Conservation (phyloP, 129 eudicot species). For the Logfia minima region DNA sequence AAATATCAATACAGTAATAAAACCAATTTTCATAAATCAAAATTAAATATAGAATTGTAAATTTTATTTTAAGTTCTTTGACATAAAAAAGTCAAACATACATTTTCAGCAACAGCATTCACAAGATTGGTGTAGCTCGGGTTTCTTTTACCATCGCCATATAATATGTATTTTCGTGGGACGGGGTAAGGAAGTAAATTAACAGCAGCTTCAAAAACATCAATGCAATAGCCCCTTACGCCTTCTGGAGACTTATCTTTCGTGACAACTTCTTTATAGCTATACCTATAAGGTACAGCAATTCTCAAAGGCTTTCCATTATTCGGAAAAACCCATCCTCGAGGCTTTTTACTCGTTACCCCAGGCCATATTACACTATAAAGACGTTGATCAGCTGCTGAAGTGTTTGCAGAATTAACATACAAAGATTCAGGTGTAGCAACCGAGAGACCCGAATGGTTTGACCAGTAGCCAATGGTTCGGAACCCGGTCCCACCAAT, state of each 20-base stretch:
- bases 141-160: conserved; percentile 76
- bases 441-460: conserved; percentile 71
- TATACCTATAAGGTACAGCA: conserved; percentile 80
- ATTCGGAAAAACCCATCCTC: conserved; percentile 96
- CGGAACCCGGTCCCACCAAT: conserved; percentile 67
- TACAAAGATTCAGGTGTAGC: conserved; percentile 64
- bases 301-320: conserved; percentile 79
- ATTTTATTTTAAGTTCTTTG: not conserved
- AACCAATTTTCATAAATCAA: not conserved
- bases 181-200: conserved; percentile 79
- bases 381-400: conserved; percentile 48
- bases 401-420: conserved; percentile 48
- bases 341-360: conserved; percentile 57
- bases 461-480: conserved; percentile 85
- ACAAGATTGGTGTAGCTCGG: conserved; percentile 68
- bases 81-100: conserved; percentile 39
- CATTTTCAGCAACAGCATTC: conserved; percentile 63
- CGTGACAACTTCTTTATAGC: conserved; percentile 61
- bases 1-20: not conserved
- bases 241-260: conserved; percentile 72
- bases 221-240: conserved; percentile 81
- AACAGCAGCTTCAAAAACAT: conserved; percentile 94
- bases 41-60: not conserved
- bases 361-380: conserved; percentile 89
- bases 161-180: conserved; percentile 62